These are phyloP conservation scores for Tetradesmus lagerheimii DNA, from an alignment of 139 green algal species.

Conservation along the genomic window DNA sequence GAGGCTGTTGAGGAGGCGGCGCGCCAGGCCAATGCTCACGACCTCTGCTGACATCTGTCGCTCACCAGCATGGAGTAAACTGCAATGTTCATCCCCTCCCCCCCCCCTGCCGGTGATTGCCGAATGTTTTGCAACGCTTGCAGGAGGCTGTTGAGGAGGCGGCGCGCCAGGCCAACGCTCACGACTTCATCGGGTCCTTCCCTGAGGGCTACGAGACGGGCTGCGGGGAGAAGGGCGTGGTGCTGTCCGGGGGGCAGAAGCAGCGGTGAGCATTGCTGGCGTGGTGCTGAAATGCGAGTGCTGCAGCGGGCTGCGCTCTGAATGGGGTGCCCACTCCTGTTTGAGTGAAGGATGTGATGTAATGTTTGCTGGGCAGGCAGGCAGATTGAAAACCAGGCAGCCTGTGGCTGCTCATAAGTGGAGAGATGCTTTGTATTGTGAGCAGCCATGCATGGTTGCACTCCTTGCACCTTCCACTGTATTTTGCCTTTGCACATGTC, in stretches of 20 bases:
- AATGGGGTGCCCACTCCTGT: too few relatives aligned
- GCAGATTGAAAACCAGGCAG: too few relatives aligned
- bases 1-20: slow-evolving; percentile 76
- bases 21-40: slow-evolving; percentile 80
- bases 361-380: too few relatives aligned
- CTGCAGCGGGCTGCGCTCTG: too few relatives aligned
- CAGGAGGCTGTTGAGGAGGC: slow-evolving; percentile 76
- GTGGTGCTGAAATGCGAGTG: too few relatives aligned
- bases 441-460: too few relatives aligned
- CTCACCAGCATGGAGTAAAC: too few relatives aligned
- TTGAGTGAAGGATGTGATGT: too few relatives aligned
- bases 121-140: slow-evolving; percentile 45
- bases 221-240: slow-evolving; percentile 86
- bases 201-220: slow-evolving; percentile 89
- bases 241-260: slow-evolving; percentile 89
- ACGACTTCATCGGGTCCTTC: slow-evolving; percentile 86
- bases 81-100: too few relatives aligned
- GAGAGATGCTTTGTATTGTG: too few relatives aligned
- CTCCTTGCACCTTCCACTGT: not conserved
- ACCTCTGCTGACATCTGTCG: slow-evolving; percentile 67
- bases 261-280: slow-evolving; percentile 68
- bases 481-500: not conserved
- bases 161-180: slow-evolving; percentile 78
- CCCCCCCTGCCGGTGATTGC: too few relatives aligned
- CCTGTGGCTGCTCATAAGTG: too few relatives aligned